Evolutionary conservation across 768 basidiomycete species (phyloP).

Genomic region (Tephrocybe sp.): DNA sequence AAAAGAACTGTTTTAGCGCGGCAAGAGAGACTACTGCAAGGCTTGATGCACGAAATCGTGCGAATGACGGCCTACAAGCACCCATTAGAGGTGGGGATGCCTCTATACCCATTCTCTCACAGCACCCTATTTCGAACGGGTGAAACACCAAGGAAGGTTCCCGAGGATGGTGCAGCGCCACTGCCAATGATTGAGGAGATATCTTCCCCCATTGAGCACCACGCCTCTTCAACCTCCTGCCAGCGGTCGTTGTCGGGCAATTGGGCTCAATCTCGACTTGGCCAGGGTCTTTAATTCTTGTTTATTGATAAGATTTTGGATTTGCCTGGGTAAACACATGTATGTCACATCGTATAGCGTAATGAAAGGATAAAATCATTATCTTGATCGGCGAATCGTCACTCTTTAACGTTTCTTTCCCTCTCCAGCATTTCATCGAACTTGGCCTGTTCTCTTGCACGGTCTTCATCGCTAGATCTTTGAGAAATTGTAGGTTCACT

Average conservation of each 20-base stretch:
- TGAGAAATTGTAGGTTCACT: slow-evolving; percentile 5
- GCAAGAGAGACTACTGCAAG: slow-evolving; percentile 79
- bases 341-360: not conserved
- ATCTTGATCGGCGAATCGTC: not conserved
- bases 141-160: slow-evolving; percentile 26
- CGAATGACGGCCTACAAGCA: slow-evolving; percentile 78
- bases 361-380: slow-evolving; percentile 8
- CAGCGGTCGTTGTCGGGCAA: slow-evolving; percentile 11
- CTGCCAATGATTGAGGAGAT: slow-evolving; percentile 36
- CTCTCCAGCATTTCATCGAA: slow-evolving; percentile 61
- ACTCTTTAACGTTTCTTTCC: slow-evolving; percentile 42
- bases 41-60: slow-evolving; percentile 82
- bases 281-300: slow-evolving; percentile 12
- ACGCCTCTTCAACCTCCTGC: slow-evolving; percentile 10
- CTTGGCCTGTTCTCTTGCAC: slow-evolving; percentile 45
- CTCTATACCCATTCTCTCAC: slow-evolving; percentile 80
- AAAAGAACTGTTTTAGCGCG: slow-evolving; percentile 48
- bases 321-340: not conserved
- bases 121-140: slow-evolving; percentile 56
- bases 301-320: not conserved
- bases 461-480: slow-evolving; percentile 24
- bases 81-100: slow-evolving; percentile 77
- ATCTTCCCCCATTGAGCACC: slow-evolving; percentile 15
- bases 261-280: slow-evolving; percentile 24
- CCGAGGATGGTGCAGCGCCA: slow-evolving; percentile 33